Evolutionary conservation across 805 yeast genomes (phyloP).

Genomic region (Starmera dryadoides): DNA sequence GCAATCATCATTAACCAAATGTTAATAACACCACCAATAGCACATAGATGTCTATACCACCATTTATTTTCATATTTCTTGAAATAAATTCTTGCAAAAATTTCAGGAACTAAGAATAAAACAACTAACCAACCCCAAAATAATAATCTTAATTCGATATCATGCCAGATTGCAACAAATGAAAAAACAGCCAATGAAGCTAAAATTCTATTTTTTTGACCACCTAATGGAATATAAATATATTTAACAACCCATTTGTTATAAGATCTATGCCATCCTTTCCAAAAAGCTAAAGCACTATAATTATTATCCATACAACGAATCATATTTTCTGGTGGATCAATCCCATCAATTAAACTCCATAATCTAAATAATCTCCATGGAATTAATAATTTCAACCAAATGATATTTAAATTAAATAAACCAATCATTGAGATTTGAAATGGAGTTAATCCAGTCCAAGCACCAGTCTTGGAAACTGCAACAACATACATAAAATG

Average conservation of each 20-base stretch:
- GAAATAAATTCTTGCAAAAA: slow-evolving; percentile 44
- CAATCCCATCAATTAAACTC: slow-evolving; percentile 88
- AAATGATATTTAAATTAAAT: slow-evolving; percentile 82
- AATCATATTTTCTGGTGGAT: slow-evolving; percentile 97
- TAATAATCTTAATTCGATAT: slow-evolving; percentile 76
- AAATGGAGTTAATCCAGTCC: slow-evolving; percentile 85
- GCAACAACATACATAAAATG: slow-evolving; percentile 94
- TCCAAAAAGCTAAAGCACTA: slow-evolving; percentile 93
- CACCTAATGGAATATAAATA: slow-evolving; percentile 88
- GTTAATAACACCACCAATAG: slow-evolving; percentile 79
- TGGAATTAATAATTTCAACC: slow-evolving; percentile 90
- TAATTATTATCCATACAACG: slow-evolving; percentile 93
- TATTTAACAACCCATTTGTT: slow-evolving; percentile 88
- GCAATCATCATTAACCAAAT: slow-evolving; percentile 99
- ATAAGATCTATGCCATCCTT: slow-evolving; percentile 96
- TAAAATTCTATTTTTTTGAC: slow-evolving; percentile 59
- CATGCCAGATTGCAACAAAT: slow-evolving; percentile 98
- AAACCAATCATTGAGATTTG: slow-evolving; percentile 93
- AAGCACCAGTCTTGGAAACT: slow-evolving; percentile 80
- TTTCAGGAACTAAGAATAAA: slow-evolving; percentile 80
- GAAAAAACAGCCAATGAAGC: slow-evolving; percentile 84
- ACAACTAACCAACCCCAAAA: slow-evolving; percentile 97
- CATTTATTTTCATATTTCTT: slow-evolving; percentile 34
- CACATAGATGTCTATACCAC: slow-evolving; percentile 82
- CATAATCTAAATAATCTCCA: slow-evolving; percentile 95